These are phyloP conservation scores for Colletotrichum salicis DNA, from an alignment of 2,329 filamentous ascomycete genomes.

Conservation along the genomic window DNA sequence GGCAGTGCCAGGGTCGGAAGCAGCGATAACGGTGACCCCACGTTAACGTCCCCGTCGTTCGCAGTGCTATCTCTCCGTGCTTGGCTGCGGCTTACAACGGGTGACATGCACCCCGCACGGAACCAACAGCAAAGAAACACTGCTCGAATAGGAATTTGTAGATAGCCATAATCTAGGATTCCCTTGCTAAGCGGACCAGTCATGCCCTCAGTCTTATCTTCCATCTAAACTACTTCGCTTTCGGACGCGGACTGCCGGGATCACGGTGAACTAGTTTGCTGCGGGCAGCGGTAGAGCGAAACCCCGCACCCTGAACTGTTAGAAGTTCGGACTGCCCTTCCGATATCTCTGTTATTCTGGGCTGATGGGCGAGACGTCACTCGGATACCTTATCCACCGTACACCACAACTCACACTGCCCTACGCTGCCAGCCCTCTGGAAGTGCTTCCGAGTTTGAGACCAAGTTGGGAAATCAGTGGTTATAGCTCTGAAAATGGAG, in stretches of 20 bases:
- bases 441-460: background rate
- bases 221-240: background rate
- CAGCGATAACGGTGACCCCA: background rate
- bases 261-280: background rate
- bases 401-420: background rate
- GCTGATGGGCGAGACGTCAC: background rate
- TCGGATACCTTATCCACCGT: constrained; percentile 3
- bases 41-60: background rate
- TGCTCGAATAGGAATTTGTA: constrained; percentile 16
- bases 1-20: background rate
- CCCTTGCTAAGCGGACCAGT: constrained; percentile 31
- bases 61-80: background rate
- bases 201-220: constrained; percentile 20
- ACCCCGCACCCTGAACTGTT: constrained; percentile 19
- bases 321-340: background rate
- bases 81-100: background rate
- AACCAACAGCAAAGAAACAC: background rate
- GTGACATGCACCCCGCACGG: constrained; percentile 24
- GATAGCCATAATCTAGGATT: constrained; percentile 3
- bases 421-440: background rate
- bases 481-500: constrained; percentile 8
- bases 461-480: background rate
- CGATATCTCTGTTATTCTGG: background rate
- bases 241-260: background rate
- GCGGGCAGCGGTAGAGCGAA: background rate